Percentiles rank a stretch among this genome's conserved stretches.
Evolutionary conservation across 73 alveolate species (phyloP).

Genomic region (Tetrahymena thermophila): DNA sequence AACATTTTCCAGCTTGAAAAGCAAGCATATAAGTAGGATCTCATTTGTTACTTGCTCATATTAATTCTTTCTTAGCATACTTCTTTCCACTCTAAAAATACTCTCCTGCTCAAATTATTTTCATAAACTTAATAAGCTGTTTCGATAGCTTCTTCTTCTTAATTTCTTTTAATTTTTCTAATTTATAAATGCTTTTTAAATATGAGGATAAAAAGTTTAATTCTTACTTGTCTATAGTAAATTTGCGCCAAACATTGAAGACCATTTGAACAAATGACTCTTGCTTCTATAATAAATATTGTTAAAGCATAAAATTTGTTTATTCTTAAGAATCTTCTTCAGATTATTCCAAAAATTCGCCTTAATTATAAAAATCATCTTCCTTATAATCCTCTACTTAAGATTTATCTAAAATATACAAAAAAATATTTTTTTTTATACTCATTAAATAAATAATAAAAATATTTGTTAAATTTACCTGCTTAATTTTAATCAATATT

Average conservation of each 20-base stretch:
- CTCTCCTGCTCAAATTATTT: background rate
- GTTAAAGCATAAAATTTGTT: background rate
- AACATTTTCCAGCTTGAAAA: background rate
- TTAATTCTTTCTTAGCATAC: background rate
- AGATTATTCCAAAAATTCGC: background rate
- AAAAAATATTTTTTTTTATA: background rate
- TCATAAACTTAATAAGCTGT: background rate
- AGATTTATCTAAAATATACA: background rate
- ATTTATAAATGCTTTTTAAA: background rate
- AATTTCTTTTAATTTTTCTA: background rate
- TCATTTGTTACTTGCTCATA: background rate
- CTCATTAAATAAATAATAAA: background rate
- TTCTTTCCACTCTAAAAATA: background rate
- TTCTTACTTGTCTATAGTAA: background rate
- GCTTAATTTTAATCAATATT: background rate
- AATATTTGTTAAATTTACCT: background rate
- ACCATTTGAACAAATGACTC: background rate
- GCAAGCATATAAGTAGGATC: background rate
- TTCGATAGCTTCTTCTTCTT: background rate
- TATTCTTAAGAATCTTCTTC: background rate
- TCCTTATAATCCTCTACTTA: background rate
- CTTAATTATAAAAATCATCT: background rate
- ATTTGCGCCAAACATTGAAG: background rate
- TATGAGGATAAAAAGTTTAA: background rate
- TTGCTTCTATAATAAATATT: background rate